These are phyloP conservation scores for Tetrastigma voinierianum DNA, from an alignment of 164 flowering plant genomes.

Conservation along the genomic window DNA sequence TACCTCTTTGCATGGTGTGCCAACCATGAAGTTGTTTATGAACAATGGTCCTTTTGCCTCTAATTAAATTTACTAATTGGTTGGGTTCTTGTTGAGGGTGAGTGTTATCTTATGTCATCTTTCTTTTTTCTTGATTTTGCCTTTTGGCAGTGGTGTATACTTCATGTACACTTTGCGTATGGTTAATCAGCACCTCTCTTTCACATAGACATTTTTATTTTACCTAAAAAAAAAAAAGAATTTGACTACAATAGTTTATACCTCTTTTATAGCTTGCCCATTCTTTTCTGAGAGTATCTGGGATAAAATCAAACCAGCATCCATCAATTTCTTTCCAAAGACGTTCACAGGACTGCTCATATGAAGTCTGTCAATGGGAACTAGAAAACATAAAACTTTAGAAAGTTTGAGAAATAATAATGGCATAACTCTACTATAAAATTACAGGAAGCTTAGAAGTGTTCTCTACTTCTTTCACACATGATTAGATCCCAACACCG, in stretches of 20 bases:
- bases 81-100: too few species aligned
- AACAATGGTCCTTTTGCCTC: too few species aligned
- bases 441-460: neutral
- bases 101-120: too few species aligned
- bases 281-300: constrained; percentile 47
- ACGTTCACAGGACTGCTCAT: constrained; percentile 33
- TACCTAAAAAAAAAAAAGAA: neutral
- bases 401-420: constrained; percentile 1
- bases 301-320: constrained; percentile 63
- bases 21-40: too few species aligned
- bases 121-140: too few species aligned
- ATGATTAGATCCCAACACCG: neutral
- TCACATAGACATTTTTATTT: too few species aligned
- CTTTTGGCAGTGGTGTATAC: too few species aligned
- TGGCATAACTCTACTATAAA: neutral
- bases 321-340: constrained; percentile 49
- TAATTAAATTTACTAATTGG: too few species aligned
- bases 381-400: constrained; percentile 24
- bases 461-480: neutral
- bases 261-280: constrained; percentile 59
- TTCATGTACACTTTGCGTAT: too few species aligned
- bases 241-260: constrained; percentile 11
- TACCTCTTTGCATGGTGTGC: too few species aligned
- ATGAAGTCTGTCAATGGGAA: constrained; percentile 47
- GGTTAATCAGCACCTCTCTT: too few species aligned